Evolutionary conservation across 2,329 filamentous ascomycete species (phyloP).

Genomic region (Scedosporium apiospermum): DNA sequence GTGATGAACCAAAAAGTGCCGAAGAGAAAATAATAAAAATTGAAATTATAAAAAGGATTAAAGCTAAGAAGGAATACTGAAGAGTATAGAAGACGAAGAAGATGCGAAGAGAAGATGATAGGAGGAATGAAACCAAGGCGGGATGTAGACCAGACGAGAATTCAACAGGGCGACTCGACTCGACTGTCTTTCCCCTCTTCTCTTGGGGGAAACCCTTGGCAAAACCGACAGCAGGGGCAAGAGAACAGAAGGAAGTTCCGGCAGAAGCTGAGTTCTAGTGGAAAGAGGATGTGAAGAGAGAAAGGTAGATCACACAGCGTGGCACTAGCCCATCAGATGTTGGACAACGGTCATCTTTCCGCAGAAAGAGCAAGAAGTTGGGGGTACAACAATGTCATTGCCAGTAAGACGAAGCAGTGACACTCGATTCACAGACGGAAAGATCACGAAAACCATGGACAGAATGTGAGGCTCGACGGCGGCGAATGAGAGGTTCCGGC

Average conservation of each 20-base stretch:
- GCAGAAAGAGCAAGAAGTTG: not conserved
- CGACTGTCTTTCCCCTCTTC: not conserved
- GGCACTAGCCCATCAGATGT: not conserved
- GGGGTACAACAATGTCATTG: not conserved
- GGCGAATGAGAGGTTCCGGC: not conserved
- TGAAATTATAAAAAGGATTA: not conserved
- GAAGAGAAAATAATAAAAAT: not conserved
- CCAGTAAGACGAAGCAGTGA: not conserved
- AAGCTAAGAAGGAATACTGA: not conserved
- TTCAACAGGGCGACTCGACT: not conserved
- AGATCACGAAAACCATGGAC: not conserved
- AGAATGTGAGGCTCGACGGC: not conserved
- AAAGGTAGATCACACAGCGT: not conserved
- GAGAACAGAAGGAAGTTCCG: not conserved
- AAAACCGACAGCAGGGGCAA: not conserved
- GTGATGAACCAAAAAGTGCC: not conserved
- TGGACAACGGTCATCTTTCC: not conserved
- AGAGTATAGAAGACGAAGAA: no score
- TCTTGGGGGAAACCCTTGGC: not conserved
- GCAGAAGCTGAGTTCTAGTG: not conserved
- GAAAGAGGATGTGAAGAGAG: not conserved
- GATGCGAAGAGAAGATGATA: not conserved
- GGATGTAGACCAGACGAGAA: not conserved
- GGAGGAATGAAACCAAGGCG: not conserved
- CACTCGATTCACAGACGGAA: not conserved